Percentiles rank a stretch among this genome's conserved stretches.
phyloP scores from a whole-genome alignment of 805 yeast genomes.

The Yarrowia porcina region DNA sequence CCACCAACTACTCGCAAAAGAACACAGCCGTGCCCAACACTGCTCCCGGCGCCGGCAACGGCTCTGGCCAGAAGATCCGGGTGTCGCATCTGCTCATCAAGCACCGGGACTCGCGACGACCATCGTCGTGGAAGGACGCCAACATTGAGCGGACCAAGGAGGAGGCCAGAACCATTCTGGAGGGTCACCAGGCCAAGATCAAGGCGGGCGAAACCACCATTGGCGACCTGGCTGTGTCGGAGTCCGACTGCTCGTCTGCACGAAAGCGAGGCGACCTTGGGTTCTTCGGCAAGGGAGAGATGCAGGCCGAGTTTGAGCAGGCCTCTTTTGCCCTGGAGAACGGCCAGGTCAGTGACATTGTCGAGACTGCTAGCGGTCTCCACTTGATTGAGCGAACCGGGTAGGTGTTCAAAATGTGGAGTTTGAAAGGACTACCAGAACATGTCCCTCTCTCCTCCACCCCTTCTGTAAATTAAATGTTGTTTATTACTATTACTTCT shows the following conservation, averaged over 20 bases:
- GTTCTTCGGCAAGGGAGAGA: slow-evolving; percentile 78
- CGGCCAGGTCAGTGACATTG: slow-evolving; percentile 77
- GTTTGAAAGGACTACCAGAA: no score
- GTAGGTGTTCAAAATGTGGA: no score
- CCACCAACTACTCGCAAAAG: slow-evolving; percentile 37
- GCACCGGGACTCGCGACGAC: slow-evolving; percentile 80
- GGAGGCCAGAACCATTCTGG: slow-evolving; percentile 65
- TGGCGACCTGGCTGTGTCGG: slow-evolving; percentile 70
- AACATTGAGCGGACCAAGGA: slow-evolving; percentile 75
- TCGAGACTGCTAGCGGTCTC: slow-evolving; percentile 88
- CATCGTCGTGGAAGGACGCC: slow-evolving; percentile 84
- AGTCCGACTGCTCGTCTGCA: slow-evolving; percentile 86
- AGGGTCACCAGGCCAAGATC: slow-evolving; percentile 55
- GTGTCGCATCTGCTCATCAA: slow-evolving; percentile 81
- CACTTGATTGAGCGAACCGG: slow-evolving; percentile 86
- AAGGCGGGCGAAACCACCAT: slow-evolving; percentile 63
- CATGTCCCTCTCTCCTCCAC: not conserved
- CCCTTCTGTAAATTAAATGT: slow-evolving; percentile 4
- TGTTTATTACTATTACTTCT: not conserved
- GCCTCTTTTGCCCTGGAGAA: slow-evolving; percentile 78
- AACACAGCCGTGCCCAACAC: slow-evolving; percentile 31
- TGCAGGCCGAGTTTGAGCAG: slow-evolving; percentile 93
- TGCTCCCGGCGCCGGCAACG: slow-evolving; percentile 27
- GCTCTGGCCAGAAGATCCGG: slow-evolving; percentile 57
- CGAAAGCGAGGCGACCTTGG: slow-evolving; percentile 91